Conservation (phyloP, 75 land plant genomes). For the Pseudotsuga menziesii region DNA sequence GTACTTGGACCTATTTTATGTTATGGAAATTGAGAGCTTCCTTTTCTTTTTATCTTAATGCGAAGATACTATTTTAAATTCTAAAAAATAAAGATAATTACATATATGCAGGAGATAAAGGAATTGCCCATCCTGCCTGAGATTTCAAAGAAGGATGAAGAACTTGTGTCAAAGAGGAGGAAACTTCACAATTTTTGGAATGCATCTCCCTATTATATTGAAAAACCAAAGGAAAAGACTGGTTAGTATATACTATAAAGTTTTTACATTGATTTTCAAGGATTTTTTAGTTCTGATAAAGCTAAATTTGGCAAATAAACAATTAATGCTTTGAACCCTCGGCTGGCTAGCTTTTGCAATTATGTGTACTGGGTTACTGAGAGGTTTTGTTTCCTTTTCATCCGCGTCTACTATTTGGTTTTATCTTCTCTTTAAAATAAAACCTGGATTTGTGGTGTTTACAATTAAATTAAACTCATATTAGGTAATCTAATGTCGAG, state of each 20-base stretch:
- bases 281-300: not conserved
- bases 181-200: constrained; percentile 28
- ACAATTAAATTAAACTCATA: too few relatives aligned
- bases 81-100: not conserved
- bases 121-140: constrained; percentile 19
- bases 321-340: not conserved
- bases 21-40: not conserved
- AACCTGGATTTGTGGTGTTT: too few relatives aligned
- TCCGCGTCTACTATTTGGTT: not conserved
- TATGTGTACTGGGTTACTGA: not conserved
- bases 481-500: too few relatives aligned
- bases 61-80: not conserved
- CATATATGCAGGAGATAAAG: not conserved
- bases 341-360: not conserved
- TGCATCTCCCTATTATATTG: constrained; percentile 32
- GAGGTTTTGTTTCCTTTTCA: not conserved
- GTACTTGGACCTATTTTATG: not conserved
- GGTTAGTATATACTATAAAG: constrained; percentile 5
- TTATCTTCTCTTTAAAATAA: not conserved
- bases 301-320: not conserved
- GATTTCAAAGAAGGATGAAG: constrained; percentile 21
- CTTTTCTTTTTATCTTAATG: not conserved
- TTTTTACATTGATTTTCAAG: not conserved
- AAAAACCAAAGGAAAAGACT: constrained; percentile 26
- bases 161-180: constrained; percentile 23